Conservation (phyloP, 202 grass and related monocot species). For the Schoenoplectus tabernaemontani region DNA sequence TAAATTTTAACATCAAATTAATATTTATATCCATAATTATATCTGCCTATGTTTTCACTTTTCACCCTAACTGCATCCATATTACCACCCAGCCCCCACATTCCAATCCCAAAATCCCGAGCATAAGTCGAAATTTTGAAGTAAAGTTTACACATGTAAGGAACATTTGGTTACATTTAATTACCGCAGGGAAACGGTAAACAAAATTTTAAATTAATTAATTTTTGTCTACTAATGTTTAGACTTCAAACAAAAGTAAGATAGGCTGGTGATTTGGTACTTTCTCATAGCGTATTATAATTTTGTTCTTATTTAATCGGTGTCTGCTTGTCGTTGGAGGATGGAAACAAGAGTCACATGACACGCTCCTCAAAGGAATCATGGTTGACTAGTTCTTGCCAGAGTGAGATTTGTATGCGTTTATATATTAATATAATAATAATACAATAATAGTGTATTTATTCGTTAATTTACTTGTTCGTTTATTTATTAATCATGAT, state of each 20-base stretch:
- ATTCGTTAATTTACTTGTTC: neutral
- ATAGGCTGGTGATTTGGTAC: neutral
- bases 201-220: neutral
- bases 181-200: neutral
- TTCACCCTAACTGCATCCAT: too few species aligned
- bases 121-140: neutral
- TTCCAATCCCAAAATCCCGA: neutral
- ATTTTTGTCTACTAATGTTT: neutral
- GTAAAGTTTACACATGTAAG: neutral
- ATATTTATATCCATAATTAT: too few species aligned
- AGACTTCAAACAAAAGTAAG: neutral
- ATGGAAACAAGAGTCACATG: neutral
- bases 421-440: neutral
- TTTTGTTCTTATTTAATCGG: neutral
- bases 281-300: neutral
- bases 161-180: neutral
- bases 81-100: neutral
- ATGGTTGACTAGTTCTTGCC: neutral
- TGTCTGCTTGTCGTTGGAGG: neutral
- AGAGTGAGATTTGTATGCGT: neutral
- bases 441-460: neutral
- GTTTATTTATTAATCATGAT: neutral
- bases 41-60: too few species aligned
- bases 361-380: neutral
- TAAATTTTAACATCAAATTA: too few species aligned